These are phyloP conservation scores for Ophiobolus disseminans DNA, from an alignment of 2,329 filamentous ascomycete species.

Conservation along the genomic window DNA sequence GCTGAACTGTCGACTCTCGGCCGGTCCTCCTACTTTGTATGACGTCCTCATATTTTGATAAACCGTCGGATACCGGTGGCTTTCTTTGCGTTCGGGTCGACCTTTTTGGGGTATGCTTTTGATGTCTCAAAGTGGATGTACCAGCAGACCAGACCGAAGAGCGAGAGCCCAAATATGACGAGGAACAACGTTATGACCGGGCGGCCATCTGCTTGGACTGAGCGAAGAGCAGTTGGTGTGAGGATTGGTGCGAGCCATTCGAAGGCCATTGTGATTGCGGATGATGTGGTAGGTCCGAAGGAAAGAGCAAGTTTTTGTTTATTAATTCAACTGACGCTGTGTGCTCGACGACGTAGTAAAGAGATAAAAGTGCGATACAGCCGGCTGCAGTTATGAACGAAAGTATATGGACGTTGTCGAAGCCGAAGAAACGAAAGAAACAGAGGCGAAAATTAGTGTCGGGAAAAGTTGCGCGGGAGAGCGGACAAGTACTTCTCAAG, in stretches of 20 bases:
- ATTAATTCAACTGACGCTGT: not conserved
- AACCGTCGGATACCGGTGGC: slow-evolving; percentile 27
- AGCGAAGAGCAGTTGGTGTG: slow-evolving; percentile 39
- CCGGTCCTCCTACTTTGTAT: too few relatives aligned
- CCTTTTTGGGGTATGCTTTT: slow-evolving; percentile 37
- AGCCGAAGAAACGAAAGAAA: slow-evolving; percentile 12
- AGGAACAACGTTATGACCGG: slow-evolving; percentile 88
- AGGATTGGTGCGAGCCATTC: slow-evolving; percentile 42
- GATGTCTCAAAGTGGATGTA: slow-evolving; percentile 41
- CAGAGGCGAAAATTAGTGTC: slow-evolving; percentile 15
- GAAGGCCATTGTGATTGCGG: slow-evolving; percentile 30
- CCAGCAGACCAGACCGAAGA: slow-evolving; percentile 33
- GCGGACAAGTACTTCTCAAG: slow-evolving; percentile 22
- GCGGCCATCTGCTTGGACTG: slow-evolving; percentile 65
- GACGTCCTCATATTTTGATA: slow-evolving; percentile 24
- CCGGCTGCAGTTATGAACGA: slow-evolving; percentile 23
- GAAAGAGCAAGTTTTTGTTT: not conserved
- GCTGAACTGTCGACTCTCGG: not conserved
- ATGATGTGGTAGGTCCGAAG: not conserved
- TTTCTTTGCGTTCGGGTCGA: slow-evolving; percentile 34
- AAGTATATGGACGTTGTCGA: slow-evolving; percentile 18
- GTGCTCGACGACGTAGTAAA: not conserved
- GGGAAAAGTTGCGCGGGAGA: slow-evolving; percentile 15
- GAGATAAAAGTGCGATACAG: slow-evolving; percentile 17
- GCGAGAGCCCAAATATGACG: slow-evolving; percentile 72